Conservation (phyloP, 2,329 filamentous ascomycete genomes). For the Myriosclerotinia scirpicola region DNA sequence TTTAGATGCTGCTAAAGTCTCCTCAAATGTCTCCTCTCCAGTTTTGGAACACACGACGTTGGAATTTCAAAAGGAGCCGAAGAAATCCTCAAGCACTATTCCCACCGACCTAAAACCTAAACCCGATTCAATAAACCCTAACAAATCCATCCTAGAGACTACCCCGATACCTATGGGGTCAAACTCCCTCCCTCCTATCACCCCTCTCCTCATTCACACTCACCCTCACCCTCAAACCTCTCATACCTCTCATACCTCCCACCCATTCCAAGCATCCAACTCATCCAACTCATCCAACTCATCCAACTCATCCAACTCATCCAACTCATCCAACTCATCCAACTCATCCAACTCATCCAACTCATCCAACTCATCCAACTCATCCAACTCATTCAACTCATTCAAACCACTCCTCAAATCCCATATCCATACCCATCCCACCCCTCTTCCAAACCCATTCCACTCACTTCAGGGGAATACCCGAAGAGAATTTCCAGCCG, state of each 20-base stretch:
- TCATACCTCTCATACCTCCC: not conserved
- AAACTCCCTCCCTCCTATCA: not conserved
- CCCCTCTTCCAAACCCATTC: not conserved
- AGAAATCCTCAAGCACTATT: not conserved
- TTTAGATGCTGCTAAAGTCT: too few species aligned
- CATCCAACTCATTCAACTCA: not conserved
- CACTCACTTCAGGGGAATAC: not conserved
- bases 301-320: not conserved
- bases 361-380: not conserved
- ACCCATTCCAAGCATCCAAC: not conserved
- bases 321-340: not conserved
- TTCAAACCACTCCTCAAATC: too few species aligned
- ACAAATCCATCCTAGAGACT: not conserved
- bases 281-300: not conserved
- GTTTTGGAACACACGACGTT: not conserved
- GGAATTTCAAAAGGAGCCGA: not conserved
- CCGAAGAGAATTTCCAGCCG: not conserved
- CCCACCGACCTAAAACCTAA: not conserved
- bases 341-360: not conserved
- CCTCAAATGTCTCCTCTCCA: not conserved
- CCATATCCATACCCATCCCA: too few species aligned
- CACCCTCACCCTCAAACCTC: not conserved
- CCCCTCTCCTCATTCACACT: not conserved
- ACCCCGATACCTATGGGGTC: not conserved
- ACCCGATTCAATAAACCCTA: too few species aligned